Conservation (phyloP, 2,329 filamentous ascomycete species). For the Colletotrichum caudatum region DNA sequence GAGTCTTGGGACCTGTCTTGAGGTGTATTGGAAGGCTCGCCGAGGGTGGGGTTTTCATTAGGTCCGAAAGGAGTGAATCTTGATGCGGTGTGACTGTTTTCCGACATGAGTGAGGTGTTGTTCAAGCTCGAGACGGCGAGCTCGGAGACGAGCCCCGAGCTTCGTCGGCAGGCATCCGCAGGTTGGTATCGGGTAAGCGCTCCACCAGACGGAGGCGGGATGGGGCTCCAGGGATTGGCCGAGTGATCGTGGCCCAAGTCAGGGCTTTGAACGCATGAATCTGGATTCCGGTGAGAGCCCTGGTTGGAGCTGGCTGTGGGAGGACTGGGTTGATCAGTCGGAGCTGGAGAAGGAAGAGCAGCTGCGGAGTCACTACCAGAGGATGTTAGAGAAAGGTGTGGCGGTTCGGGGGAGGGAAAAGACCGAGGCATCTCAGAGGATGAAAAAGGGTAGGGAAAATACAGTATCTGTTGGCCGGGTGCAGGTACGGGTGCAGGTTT, state of each 20-base stretch:
- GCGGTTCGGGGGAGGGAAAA: background rate
- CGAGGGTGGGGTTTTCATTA: background rate
- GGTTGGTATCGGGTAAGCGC: background rate
- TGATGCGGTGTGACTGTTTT: background rate
- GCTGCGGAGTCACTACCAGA: constrained; percentile 42
- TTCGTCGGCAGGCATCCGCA: background rate
- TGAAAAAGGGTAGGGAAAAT: constrained; percentile 4
- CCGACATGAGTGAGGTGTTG: background rate
- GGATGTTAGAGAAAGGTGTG: constrained; percentile 4
- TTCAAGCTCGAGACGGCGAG: background rate
- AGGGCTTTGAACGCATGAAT: constrained; percentile 20
- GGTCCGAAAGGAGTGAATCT: background rate
- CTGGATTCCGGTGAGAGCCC: constrained; percentile 52
- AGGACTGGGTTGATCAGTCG: constrained; percentile 71
- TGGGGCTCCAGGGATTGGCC: background rate
- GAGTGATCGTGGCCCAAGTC: background rate
- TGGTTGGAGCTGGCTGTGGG: constrained; percentile 47
- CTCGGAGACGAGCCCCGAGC: background rate
- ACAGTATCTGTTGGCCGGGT: constrained; percentile 20
- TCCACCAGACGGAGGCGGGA: background rate
- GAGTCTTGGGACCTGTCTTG: background rate
- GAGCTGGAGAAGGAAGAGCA: constrained; percentile 71
- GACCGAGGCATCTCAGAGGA: background rate
- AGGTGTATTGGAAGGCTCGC: constrained; percentile 1
- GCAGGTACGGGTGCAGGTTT: constrained; percentile 3